These are phyloP conservation scores for Populus nigra DNA, from an alignment of 345 rosid species.

Conservation along the genomic window DNA sequence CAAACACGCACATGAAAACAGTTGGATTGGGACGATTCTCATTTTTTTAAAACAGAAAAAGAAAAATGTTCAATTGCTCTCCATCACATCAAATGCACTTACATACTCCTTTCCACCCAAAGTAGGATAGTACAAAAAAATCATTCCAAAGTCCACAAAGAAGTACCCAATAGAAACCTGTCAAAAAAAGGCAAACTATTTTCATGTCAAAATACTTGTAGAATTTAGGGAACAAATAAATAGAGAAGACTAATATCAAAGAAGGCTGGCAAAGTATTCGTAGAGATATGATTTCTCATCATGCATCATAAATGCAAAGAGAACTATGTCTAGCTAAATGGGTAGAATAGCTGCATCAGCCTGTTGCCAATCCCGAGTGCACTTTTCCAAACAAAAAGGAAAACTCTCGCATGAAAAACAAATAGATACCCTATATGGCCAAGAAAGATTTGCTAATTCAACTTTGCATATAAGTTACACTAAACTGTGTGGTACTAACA, in stretches of 20 bases:
- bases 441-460: not conserved
- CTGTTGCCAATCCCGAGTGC: not conserved
- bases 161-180: constrained; percentile 40
- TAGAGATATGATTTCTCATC: not conserved
- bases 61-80: not conserved
- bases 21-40: not conserved
- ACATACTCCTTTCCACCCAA: constrained; percentile 35
- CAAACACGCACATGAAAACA: not conserved
- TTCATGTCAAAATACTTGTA: not conserved
- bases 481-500: not conserved
- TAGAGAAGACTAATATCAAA: not conserved
- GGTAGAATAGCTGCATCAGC: not conserved
- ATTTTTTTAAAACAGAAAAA: not conserved
- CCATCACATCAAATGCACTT: constrained; percentile 8
- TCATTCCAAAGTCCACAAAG: constrained; percentile 33
- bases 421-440: not conserved
- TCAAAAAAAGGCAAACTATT: not conserved
- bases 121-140: constrained; percentile 29
- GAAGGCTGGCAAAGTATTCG: not conserved
- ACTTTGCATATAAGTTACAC: not conserved
- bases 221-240: not conserved
- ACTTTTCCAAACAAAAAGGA: not conserved
- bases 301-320: not conserved
- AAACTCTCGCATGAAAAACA: not conserved
- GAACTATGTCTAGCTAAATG: not conserved